phyloP scores from a whole-genome alignment of 192 early-diverging fungal species.

The Linnemannia exigua region DNA sequence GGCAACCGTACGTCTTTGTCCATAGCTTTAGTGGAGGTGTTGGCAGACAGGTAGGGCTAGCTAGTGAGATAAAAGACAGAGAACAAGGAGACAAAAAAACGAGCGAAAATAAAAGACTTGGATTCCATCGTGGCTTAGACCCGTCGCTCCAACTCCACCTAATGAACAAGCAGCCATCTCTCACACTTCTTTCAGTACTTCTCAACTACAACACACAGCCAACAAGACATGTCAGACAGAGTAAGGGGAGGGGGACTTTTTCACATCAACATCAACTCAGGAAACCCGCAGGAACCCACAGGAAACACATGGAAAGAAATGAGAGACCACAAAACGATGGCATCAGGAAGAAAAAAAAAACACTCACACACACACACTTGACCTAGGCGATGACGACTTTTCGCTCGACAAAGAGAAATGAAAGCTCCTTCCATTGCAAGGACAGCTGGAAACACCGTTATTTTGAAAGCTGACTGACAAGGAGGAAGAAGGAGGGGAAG shows the following conservation, averaged over 20 bases:
- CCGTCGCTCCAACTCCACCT: not conserved
- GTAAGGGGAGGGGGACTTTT: conserved; percentile 49
- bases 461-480: too few relatives aligned
- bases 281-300: not conserved
- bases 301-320: not conserved
- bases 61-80: not conserved
- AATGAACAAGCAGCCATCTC: not conserved
- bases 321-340: not conserved
- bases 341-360: not conserved
- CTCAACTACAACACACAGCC: conserved; percentile 7
- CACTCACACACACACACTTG: too few relatives aligned
- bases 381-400: too few relatives aligned
- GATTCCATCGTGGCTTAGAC: too few relatives aligned
- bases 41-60: not conserved
- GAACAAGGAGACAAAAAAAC: not conserved
- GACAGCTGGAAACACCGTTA: too few relatives aligned
- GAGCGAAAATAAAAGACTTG: not conserved
- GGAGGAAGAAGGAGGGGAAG: too few relatives aligned
- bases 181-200: not conserved
- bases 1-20: not conserved
- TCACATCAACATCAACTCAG: too few relatives aligned
- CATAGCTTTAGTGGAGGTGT: not conserved
- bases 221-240: conserved; percentile 50
- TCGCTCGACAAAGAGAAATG: too few relatives aligned
- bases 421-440: too few relatives aligned